Base-by-base conservation (phyloP, 2,329 filamentous ascomycete species). In the Phoma sp. region DNA sequence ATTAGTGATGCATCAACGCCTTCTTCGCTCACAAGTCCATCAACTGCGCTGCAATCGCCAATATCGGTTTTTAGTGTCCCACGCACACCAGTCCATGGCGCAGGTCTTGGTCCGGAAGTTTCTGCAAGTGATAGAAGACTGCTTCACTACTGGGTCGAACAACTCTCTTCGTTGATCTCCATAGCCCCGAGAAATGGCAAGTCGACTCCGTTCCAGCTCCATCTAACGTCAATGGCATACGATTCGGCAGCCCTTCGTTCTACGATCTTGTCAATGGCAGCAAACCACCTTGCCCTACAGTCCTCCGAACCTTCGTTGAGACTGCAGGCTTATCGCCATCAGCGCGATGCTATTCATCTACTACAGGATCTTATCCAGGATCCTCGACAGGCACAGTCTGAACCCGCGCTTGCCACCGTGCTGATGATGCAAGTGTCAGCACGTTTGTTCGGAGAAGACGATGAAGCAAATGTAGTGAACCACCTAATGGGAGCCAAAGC, bases 341-440 rank as follows among this genome's bases (percentile, higher is more conserved):
- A 72, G 33, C 53, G 60, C 47, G 57, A 68, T 40, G 68, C 69
- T 14, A 70, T 72, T n/a, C 54, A 42, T 5, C 50, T 55, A 14
- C 59, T 72, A 3, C 68, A 72, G 37, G 39, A 48, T 0, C 57
- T 69, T 17, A 68, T 72, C 4, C 62, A 65, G 17, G 57, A 65
- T 23, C 66, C 67, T 28, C 28, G 33, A 10, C 51, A 64, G 11
- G 50, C 60, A 7, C 49, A 59, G 9, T 42, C 53, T 3, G 69
- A 72, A 33, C 55, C 65, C 1, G 62, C 66, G 20, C 53, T 72
- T 9, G 68, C 69, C 9, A 71, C 69, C 9, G 66, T 71, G 7
- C 47, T 72, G 46, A 72, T 71, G 68, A 72, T 72, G 69, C 69
- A 72, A 29, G 60, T 72, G 17, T 72, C 67, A 5, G 61, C 62